phyloP scores from a whole-genome alignment of 306 rosid species.

The Senna siamea region DNA sequence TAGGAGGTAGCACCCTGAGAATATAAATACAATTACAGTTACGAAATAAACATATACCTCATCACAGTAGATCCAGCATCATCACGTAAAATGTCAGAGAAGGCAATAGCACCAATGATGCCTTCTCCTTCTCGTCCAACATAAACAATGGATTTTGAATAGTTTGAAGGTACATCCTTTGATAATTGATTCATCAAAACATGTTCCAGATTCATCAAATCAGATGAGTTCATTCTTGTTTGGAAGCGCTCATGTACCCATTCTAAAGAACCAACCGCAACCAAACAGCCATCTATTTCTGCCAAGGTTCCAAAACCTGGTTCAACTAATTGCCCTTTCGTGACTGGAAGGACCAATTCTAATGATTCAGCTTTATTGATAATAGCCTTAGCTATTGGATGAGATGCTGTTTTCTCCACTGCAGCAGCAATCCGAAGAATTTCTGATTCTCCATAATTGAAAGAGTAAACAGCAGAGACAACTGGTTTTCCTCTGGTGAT shows the following conservation, averaged over 20 bases:
- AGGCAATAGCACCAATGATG: constrained; percentile 80
- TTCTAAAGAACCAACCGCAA: constrained; percentile 82
- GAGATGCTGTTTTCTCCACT: constrained; percentile 95
- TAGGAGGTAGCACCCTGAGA: constrained; percentile 13
- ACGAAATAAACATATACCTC: constrained; percentile 51
- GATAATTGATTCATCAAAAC: constrained; percentile 57
- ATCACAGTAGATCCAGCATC: constrained; percentile 78
- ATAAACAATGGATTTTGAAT: constrained; percentile 84
- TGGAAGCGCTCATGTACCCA: constrained; percentile 83
- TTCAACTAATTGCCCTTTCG: constrained; percentile 79
- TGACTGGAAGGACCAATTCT: constrained; percentile 70
- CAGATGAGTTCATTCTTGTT: constrained; percentile 47
- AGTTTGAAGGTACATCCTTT: constrained; percentile 53
- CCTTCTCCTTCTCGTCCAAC: constrained; percentile 98
- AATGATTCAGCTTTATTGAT: constrained; percentile 75
- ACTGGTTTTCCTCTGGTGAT: constrained; percentile 95
- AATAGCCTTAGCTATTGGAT: constrained; percentile 96
- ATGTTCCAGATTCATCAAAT: constrained; percentile 61
- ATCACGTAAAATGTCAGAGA: constrained; percentile 83
- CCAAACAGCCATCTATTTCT: constrained; percentile 77
- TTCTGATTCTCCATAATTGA: constrained; percentile 64
- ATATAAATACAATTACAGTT: neutral
- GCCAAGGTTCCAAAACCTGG: constrained; percentile 96
- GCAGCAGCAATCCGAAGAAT: constrained; percentile 93
- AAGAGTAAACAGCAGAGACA: constrained; percentile 73